A percentile compares a stretch with the other conserved stretches of the same genome.
phyloP scores from a whole-genome alignment of 805 yeast species.

The Hanseniaspora lindneri region DNA sequence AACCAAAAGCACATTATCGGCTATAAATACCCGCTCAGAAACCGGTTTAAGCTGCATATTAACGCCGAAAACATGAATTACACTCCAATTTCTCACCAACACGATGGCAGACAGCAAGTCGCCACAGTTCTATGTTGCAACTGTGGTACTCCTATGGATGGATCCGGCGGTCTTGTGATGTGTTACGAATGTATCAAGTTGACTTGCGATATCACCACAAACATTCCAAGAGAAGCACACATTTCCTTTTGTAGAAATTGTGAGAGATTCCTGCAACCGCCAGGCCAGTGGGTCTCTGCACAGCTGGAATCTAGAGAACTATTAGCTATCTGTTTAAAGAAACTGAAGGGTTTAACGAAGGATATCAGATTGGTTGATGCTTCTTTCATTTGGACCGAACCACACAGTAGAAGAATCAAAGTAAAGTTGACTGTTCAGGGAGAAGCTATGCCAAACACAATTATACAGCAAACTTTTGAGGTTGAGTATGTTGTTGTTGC shows the following conservation, averaged over 20 bases:
- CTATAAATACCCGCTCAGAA: no score
- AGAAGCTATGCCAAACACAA: conserved; percentile 84
- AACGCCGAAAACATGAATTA: conserved; percentile 27
- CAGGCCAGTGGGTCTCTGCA: conserved; percentile 83
- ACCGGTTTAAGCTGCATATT: no score
- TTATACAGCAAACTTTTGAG: conserved; percentile 86
- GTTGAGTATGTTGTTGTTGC: conserved; percentile 89
- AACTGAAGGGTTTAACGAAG: conserved; percentile 75
- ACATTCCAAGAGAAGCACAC: conserved; percentile 87
- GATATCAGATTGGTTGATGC: conserved; percentile 79
- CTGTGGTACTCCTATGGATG: conserved; percentile 98
- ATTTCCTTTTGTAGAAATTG: conserved; percentile 93
- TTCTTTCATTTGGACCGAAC: conserved; percentile 95
- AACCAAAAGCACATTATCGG: no score
- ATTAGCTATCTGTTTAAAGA: conserved; percentile 76
- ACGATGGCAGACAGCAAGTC: conserved; percentile 30
- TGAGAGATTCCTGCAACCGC: conserved; percentile 92
- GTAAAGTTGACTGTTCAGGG: conserved; percentile 91
- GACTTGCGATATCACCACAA: conserved; percentile 86
- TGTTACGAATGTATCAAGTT: conserved; percentile 94
- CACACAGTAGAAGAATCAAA: conserved; percentile 90
- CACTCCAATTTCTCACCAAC: conserved; percentile 30
- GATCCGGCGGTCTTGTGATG: conserved; percentile 84
- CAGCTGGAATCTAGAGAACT: conserved; percentile 86
- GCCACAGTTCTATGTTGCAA: conserved; percentile 94